Evolutionary conservation across 2,329 filamentous ascomycete species (phyloP).

Genomic region (Dothideomycetes sp.): DNA sequence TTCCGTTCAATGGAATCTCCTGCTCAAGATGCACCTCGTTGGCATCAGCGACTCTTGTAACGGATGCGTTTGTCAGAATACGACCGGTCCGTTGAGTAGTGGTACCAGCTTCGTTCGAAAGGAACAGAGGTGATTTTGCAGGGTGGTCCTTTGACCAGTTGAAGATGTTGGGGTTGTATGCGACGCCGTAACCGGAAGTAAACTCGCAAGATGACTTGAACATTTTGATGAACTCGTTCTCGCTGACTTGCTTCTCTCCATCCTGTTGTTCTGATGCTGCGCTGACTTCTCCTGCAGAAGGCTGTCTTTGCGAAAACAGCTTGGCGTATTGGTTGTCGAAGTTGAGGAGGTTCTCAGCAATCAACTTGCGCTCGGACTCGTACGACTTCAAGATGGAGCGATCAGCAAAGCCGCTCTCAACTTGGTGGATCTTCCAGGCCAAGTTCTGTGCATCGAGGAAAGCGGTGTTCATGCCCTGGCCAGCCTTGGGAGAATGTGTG

Average conservation of each 20-base stretch:
- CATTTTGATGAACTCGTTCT: slow-evolving; percentile 76
- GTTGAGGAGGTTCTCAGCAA: slow-evolving; percentile 73
- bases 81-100: slow-evolving; percentile 64
- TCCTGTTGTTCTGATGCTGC: slow-evolving; percentile 50
- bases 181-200: slow-evolving; percentile 84
- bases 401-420: slow-evolving; percentile 71
- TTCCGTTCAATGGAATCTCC: slow-evolving; percentile 78
- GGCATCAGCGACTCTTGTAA: slow-evolving; percentile 78
- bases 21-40: slow-evolving; percentile 88
- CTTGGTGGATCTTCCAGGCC: slow-evolving; percentile 91
- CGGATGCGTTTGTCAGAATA: slow-evolving; percentile 67
- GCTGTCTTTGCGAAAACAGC: slow-evolving; percentile 72
- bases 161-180: slow-evolving; percentile 70
- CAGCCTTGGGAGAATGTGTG: slow-evolving; percentile 54
- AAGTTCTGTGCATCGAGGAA: slow-evolving; percentile 67
- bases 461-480: slow-evolving; percentile 55
- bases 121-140: slow-evolving; percentile 60
- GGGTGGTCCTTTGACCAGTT: slow-evolving; percentile 73
- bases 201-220: slow-evolving; percentile 92
- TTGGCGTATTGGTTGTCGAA: slow-evolving; percentile 88
- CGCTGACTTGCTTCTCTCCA: slow-evolving; percentile 33
- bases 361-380: slow-evolving; percentile 72
- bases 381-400: slow-evolving; percentile 74
- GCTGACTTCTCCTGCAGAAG: slow-evolving; percentile 62
- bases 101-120: slow-evolving; percentile 44